phyloP scores from a whole-genome alignment of 805 yeast species.

The Yarrowia phangngaensis region DNA sequence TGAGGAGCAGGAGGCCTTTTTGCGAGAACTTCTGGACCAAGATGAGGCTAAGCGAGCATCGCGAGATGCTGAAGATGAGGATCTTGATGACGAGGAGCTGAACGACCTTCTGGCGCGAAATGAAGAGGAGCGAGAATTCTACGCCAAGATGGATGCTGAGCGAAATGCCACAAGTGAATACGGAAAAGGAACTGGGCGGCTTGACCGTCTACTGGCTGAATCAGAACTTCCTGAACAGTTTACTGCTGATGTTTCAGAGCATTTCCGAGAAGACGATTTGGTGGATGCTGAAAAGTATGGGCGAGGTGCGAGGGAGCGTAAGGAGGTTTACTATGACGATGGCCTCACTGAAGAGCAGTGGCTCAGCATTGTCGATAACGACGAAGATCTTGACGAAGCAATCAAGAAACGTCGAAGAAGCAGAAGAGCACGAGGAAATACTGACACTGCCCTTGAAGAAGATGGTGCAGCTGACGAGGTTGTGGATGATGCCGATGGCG shows the following conservation, averaged over 20 bases:
- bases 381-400: conserved; percentile 55
- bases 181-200: conserved; percentile 40
- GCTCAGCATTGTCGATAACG: conserved; percentile 61
- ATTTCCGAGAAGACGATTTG: conserved; percentile 39
- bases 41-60: conserved; percentile 58
- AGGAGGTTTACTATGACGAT: conserved; percentile 64
- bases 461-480: conserved; percentile 14
- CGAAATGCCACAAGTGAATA: conserved; percentile 45
- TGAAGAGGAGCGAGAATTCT: conserved; percentile 62
- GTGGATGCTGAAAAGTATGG: conserved; percentile 48
- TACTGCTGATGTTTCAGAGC: conserved; percentile 49
- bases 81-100: conserved; percentile 72
- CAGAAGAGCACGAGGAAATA: conserved; percentile 17
- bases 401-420: conserved; percentile 34
- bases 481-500: conserved; percentile 14
- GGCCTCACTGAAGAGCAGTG: conserved; percentile 92
- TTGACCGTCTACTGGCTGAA: conserved; percentile 55
- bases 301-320: conserved; percentile 77
- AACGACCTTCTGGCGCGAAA: conserved; percentile 82
- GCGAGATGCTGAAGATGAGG: conserved; percentile 64
- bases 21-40: conserved; percentile 79
- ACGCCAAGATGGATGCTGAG: conserved; percentile 61
- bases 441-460: conserved; percentile 22
- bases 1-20: conserved; percentile 93
- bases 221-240: conserved; percentile 78